These are phyloP conservation scores for Suhomyces anneliseae DNA, from an alignment of 1,139 yeast genomes.

Conservation along the genomic window DNA sequence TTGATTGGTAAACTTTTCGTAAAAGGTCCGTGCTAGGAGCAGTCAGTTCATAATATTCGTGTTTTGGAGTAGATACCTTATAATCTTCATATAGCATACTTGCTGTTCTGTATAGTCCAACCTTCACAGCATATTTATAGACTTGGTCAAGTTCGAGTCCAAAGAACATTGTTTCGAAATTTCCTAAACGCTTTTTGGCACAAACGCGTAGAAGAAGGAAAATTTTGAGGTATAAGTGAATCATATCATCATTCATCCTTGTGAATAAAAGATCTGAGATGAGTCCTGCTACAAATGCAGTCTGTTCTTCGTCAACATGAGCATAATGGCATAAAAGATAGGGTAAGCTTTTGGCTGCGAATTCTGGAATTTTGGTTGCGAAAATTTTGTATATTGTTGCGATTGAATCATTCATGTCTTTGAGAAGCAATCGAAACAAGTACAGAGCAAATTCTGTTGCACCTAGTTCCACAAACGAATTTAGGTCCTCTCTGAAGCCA, in stretches of 20 bases:
- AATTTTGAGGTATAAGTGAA: conserved; percentile 34
- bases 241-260: not conserved
- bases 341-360: conserved; percentile 28
- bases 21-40: not conserved
- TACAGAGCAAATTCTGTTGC: not conserved
- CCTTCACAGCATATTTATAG: conserved; percentile 35
- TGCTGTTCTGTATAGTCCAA: conserved; percentile 46
- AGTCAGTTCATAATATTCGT: not conserved
- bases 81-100: conserved; percentile 58
- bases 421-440: conserved; percentile 14
- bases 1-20: conserved; percentile 41
- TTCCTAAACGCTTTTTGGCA: conserved; percentile 27
- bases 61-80: not conserved
- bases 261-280: not conserved
- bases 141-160: conserved; percentile 32
- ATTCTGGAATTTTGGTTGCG: conserved; percentile 21
- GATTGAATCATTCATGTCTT: not conserved
- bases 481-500: too few species aligned
- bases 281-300: conserved; percentile 4
- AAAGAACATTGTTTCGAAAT: conserved; percentile 36
- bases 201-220: conserved; percentile 49
- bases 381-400: conserved; percentile 23
- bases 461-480: not conserved
- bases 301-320: conserved; percentile 16
- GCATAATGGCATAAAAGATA: conserved; percentile 25